These are phyloP conservation scores for Stemphylium beticola DNA, from an alignment of 2,329 filamentous ascomycete species.

Conservation along the genomic window DNA sequence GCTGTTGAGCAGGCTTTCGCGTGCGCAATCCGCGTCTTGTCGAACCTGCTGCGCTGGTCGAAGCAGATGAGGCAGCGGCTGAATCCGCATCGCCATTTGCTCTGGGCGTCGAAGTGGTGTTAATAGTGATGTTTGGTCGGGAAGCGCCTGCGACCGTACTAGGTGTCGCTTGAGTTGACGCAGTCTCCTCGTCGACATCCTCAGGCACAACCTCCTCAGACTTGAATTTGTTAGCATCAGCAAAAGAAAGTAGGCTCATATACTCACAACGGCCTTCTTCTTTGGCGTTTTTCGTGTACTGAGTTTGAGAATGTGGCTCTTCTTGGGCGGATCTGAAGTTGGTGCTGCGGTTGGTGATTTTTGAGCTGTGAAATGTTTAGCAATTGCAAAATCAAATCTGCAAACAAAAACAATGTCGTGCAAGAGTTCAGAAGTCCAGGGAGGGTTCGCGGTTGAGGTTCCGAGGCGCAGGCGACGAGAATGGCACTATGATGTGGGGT, in stretches of 20 bases:
- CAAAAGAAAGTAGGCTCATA: neutral
- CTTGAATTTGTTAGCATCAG: constrained; percentile 20
- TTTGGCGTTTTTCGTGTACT: constrained; percentile 28
- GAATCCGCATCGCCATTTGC: constrained; percentile 11
- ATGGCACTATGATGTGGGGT: constrained; percentile 1
- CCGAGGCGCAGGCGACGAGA: neutral
- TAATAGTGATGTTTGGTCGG: constrained; percentile 9
- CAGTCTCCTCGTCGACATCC: constrained; percentile 15
- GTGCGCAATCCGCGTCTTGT: constrained; percentile 41
- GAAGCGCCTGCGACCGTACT: constrained; percentile 1
- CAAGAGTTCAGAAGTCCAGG: neutral
- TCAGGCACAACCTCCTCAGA: constrained; percentile 22
- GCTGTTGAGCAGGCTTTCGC: constrained; percentile 43
- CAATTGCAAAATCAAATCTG: neutral
- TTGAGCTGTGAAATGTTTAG: constrained; percentile 19
- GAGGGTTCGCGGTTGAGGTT: neutral
- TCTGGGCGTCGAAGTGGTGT: constrained; percentile 5
- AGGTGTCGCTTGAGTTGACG: constrained; percentile 7
- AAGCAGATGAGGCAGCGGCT: constrained; percentile 30
- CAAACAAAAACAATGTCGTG: neutral
- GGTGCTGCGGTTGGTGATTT: constrained; percentile 11
- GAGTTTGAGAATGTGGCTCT: constrained; percentile 29
- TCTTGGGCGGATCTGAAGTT: constrained; percentile 26
- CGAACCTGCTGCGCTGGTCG: constrained; percentile 24
- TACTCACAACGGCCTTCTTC: constrained; percentile 32